Evolutionary conservation across 106 monocot genomes (phyloP), one percentile per base, ranked within the genome.

Genomic region (Amphibolis antarctica): DNA sequence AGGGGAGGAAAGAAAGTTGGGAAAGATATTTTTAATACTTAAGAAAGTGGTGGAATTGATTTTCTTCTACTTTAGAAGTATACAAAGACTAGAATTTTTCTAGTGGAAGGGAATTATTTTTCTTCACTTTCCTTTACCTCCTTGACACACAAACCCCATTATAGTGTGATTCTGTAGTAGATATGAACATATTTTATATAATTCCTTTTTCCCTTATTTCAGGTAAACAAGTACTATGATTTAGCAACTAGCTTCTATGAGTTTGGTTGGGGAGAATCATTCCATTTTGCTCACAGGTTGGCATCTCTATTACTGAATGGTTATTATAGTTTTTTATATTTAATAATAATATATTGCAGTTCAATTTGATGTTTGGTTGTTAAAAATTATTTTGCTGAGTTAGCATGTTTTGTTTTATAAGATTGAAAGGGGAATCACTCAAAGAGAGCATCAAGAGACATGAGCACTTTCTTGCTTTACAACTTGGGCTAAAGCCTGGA

Each of bases 381-480:
- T 2, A n/a, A 7, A 36, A 36, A 36, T 7, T 36, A 36, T 36
- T 12, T 10, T 49, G 13, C 49, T 19, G 49, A 68, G 0, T 24
- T 71, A 20, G 25, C 24, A 23, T n/a, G 13, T 49, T 29, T 4
- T 63, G 44, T 22, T 63, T 17, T 12, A 13, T 28, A 70, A 98
- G 96, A 80, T 85, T 90, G 87, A 82, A 80, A 63, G 90, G 90
- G n/a, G 96, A 98, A 67, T 84, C 96, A 53, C 75, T 98, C 31
- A 75, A 62, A 43, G 96, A 98, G 78, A 98, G 96, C 76, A 90
- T 98, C 30, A 98, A 87, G 52, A 72, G 96, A 2, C 96, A 98
- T 79, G 96, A 98, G 43, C 96, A 98, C 67, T 98, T 90, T 63
- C 96, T 98, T 82, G 96, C 96, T 21, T 66, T 98, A 45, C 96